phyloP scores from a whole-genome alignment of 2,329 filamentous ascomycete genomes.

The Gremmenia infestans region DNA sequence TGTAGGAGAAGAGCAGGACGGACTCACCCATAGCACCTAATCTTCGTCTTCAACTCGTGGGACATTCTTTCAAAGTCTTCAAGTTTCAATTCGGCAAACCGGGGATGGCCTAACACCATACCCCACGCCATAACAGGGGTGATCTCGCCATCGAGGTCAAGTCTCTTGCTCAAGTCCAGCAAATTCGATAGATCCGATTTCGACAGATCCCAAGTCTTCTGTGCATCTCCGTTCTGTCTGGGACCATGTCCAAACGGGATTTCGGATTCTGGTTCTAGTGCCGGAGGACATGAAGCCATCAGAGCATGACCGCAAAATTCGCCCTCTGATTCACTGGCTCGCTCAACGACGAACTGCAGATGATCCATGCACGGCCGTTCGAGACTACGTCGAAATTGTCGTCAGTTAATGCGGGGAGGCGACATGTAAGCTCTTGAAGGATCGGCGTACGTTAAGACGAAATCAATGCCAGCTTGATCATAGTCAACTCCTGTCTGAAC shows the following conservation, averaged over 20 bases:
- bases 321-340: slow-evolving; percentile 52
- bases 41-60: slow-evolving; percentile 70
- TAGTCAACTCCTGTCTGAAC: slow-evolving; percentile 53
- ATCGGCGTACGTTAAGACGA: slow-evolving; percentile 79
- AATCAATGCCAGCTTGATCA: slow-evolving; percentile 82
- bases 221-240: slow-evolving; percentile 13
- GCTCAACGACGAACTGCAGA: slow-evolving; percentile 70
- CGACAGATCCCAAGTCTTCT: slow-evolving; percentile 72
- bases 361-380: slow-evolving; percentile 93
- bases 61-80: slow-evolving; percentile 69
- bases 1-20: slow-evolving; percentile 2
- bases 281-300: slow-evolving; percentile 85
- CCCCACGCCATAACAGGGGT: slow-evolving; percentile 96
- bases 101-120: slow-evolving; percentile 67
- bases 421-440: slow-evolving; percentile 61
- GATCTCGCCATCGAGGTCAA: slow-evolving; percentile 84
- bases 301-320: slow-evolving; percentile 82
- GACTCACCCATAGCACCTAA: slow-evolving; percentile 86
- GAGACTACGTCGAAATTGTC: slow-evolving; percentile 51
- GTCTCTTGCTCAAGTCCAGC: slow-evolving; percentile 74
- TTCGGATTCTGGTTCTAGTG: slow-evolving; percentile 37
- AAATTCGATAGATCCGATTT: slow-evolving; percentile 75
- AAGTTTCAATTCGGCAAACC: slow-evolving; percentile 58
- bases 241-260: slow-evolving; percentile 48
- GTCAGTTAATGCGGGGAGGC: slow-evolving; percentile 54